Conservation (phyloP, 148 eudicot species). For the Suaeda aralocaspica region DNA sequence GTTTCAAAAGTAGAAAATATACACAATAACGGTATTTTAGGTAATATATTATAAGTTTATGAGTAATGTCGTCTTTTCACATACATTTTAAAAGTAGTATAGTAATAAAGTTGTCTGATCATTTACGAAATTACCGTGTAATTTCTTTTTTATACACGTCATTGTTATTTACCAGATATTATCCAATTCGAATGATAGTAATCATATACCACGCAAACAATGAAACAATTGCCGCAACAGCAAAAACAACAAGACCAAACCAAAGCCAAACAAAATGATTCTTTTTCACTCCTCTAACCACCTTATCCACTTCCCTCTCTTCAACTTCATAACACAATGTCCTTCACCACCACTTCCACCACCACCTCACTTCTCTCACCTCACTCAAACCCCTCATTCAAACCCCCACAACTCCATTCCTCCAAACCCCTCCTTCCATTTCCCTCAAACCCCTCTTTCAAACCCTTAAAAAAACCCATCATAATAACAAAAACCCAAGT, state of each 20-base stretch:
- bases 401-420: conserved; percentile 27
- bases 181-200: too few species aligned
- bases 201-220: conserved; percentile 22
- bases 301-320: conserved; percentile 19
- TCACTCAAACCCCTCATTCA: conserved; percentile 26
- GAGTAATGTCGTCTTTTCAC: too few species aligned
- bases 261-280: background rate
- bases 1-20: too few species aligned
- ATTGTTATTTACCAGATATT: too few species aligned
- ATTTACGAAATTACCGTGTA: too few species aligned
- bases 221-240: background rate
- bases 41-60: too few species aligned
- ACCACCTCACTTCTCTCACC: conserved; percentile 32
- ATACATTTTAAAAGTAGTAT: too few species aligned
- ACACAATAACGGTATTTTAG: too few species aligned
- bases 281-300: background rate
- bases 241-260: too few species aligned
- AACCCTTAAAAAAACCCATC: conserved; percentile 25
- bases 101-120: too few species aligned
- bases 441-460: conserved; percentile 24
- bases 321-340: conserved; percentile 31
- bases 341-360: conserved; percentile 32
- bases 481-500: conserved; percentile 48
- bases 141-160: too few species aligned
- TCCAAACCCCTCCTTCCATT: conserved; percentile 22